These are phyloP conservation scores for Paspalum vaginatum DNA, from an alignment of 176 grass and related monocot genomes.

Conservation along the genomic window DNA sequence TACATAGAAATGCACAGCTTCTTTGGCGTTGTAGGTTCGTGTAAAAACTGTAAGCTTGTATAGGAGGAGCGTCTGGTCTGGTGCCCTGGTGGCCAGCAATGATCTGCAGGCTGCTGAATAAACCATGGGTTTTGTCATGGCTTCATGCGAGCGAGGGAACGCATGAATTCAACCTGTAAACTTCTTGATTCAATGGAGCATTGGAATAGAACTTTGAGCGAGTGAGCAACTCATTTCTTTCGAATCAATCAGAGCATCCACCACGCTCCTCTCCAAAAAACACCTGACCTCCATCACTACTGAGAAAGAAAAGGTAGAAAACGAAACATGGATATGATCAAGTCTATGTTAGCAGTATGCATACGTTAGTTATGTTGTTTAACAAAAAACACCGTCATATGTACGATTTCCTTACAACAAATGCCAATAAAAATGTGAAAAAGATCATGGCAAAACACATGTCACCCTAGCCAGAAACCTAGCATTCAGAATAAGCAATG, in stretches of 20 bases:
- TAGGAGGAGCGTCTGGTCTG: neutral
- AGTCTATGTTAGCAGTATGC: neutral
- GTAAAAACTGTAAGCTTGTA: conserved; percentile 47
- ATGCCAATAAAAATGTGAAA: neutral
- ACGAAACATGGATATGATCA: neutral
- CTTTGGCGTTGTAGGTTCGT: conserved; percentile 43
- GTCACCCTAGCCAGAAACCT: conserved; percentile 31
- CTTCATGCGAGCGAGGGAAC: conserved; percentile 26
- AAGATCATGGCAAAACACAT: neutral
- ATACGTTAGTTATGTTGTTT: neutral
- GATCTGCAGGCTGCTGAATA: conserved; percentile 40
- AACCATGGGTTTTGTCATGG: conserved; percentile 24
- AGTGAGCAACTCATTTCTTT: neutral
- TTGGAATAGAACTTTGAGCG: neutral
- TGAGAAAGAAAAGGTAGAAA: neutral
- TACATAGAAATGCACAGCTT: conserved; percentile 38
- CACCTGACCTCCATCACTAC: neutral
- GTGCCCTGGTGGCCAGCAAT: conserved; percentile 30
- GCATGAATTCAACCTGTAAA: conserved; percentile 37
- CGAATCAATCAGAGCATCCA: neutral
- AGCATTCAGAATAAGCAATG: conserved; percentile 39
- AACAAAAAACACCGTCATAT: neutral
- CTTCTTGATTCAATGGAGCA: conserved; percentile 8
- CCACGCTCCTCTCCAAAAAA: neutral
- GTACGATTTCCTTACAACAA: conserved; percentile 40